These are phyloP conservation scores for Thielaviopsis ethacetica DNA, from an alignment of 2,329 filamentous ascomycete genomes.

Conservation along the genomic window DNA sequence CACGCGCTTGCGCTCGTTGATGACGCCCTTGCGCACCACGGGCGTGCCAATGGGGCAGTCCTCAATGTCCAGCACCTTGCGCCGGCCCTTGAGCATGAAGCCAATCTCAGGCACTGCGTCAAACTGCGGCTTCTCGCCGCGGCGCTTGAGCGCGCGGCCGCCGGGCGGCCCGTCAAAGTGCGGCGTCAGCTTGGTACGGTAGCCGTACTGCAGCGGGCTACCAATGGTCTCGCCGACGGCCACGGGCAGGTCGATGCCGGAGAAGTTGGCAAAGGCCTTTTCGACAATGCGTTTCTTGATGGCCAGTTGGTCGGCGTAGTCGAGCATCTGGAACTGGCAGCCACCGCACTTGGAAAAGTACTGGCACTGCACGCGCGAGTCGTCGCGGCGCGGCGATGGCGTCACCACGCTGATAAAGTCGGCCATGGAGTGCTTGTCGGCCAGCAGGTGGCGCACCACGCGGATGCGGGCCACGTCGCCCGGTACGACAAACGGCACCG, in stretches of 20 bases:
- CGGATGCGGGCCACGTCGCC: constrained; percentile 70
- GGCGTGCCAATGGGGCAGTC: constrained; percentile 92
- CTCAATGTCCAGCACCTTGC: constrained; percentile 79
- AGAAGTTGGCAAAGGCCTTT: constrained; percentile 86
- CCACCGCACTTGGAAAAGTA: constrained; percentile 83
- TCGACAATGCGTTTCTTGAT: constrained; percentile 79
- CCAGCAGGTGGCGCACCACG: constrained; percentile 52
- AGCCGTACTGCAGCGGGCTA: constrained; percentile 79
- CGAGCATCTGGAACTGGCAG: constrained; percentile 95
- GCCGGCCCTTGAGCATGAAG: constrained; percentile 74
- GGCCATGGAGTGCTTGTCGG: constrained; percentile 54
- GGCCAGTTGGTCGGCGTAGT: constrained; percentile 68
- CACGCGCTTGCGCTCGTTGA: constrained; percentile 62
- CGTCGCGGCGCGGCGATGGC: constrained; percentile 61
- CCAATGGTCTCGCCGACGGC: constrained; percentile 78
- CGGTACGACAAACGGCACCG: constrained; percentile 75
- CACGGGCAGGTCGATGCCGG: constrained; percentile 48
- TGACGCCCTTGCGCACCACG: constrained; percentile 65
- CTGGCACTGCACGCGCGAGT: constrained; percentile 58
- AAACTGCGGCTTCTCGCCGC: constrained; percentile 32
- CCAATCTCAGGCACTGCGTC: constrained; percentile 62
- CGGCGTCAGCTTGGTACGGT: constrained; percentile 91
- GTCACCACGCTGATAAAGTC: constrained; percentile 67
- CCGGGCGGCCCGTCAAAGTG: constrained; percentile 73
- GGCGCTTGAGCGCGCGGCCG: constrained; percentile 30